Base-by-base conservation (phyloP, 2,329 filamentous ascomycete species). In the Penicillium sp. region DNA sequence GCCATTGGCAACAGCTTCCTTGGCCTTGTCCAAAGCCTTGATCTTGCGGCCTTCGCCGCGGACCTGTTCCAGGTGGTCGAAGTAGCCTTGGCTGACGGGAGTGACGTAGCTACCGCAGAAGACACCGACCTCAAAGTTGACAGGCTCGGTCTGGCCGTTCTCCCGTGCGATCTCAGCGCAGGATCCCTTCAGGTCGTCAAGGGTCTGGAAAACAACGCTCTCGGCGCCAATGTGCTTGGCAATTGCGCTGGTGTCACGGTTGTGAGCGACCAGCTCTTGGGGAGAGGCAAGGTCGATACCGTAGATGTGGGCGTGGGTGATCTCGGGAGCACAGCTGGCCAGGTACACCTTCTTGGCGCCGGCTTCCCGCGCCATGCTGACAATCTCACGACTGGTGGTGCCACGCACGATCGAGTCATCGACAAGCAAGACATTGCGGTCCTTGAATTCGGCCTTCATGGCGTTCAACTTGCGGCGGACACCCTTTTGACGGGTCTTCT, bases 341-440 rank as follows among this genome's bases (percentile, higher is more conserved):
- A 96, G 89, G 64, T 91, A 87, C 47, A 96, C 88, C 69, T 88
- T 89, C 62, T 82, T 85, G 1, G 92, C 92, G 21, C 88, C 89
- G 10, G 88, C 86, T 74, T 96, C 91, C 46, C 87, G 81, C 12
- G 89, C 90, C 91, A 96, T 95, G 52, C 77, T 81, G 28, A 92
- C 86, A 57, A 91, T 92, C 69, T 91, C 88, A 43, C 85, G 79
- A 54, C 84, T 87, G 1, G 90, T 95, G 0, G 89, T 95, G 45
- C 91, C 92, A 34, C 92, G 84, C 4, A 96, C 92, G 53, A 96
- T 90, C 63, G 85, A 90, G 74, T 96, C 93, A 63, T 96, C 93
- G 1, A 96, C 89, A 0, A 97, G 77, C 10, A 91, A 79, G 7
- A 97, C 88, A 53, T 86, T 88, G 63, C 88, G 86, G 60, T 83